Percentiles rank a stretch among this genome's conserved stretches.
phyloP scores from a whole-genome alignment of 441 rosid genomes.

The Aleurites moluccanus region DNA sequence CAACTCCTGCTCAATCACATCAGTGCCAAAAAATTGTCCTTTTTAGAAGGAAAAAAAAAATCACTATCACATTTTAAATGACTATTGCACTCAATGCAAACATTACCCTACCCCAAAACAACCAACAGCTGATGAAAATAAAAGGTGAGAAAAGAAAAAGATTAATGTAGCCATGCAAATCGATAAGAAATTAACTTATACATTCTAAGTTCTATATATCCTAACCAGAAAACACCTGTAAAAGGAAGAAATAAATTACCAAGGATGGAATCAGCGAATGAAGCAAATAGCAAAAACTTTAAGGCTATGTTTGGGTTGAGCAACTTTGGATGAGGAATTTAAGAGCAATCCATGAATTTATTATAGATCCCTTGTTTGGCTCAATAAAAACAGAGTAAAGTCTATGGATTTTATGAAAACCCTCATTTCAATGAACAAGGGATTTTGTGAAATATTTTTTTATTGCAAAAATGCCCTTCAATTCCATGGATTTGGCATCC shows the following conservation, averaged over 20 bases:
- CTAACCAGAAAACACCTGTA: neutral
- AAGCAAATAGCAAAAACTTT: neutral
- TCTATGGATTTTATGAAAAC: too few species aligned
- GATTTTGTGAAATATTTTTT: too few species aligned
- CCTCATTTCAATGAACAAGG: too few species aligned
- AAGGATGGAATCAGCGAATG: neutral
- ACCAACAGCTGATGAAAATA: too few species aligned
- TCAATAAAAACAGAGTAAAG: too few species aligned
- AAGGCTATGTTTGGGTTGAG: too few species aligned
- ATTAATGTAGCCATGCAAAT: neutral
- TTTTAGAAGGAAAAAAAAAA: neutral
- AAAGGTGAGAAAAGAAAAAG: neutral
- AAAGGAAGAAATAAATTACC: neutral
- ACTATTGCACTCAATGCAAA: neutral
- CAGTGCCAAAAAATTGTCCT: neutral
- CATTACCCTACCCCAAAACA: neutral
- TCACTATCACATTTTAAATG: neutral
- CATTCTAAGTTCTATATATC: neutral
- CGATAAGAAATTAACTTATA: neutral
- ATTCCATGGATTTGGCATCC: too few species aligned
- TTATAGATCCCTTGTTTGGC: too few species aligned
- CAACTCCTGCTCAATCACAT: conserved; percentile 10
- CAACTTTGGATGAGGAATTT: too few species aligned
- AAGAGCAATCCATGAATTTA: too few species aligned
- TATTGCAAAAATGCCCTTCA: too few species aligned